Evolutionary conservation across 2,329 filamentous ascomycete genomes (phyloP).

Genomic region (Chrysoporthe cubensis): DNA sequence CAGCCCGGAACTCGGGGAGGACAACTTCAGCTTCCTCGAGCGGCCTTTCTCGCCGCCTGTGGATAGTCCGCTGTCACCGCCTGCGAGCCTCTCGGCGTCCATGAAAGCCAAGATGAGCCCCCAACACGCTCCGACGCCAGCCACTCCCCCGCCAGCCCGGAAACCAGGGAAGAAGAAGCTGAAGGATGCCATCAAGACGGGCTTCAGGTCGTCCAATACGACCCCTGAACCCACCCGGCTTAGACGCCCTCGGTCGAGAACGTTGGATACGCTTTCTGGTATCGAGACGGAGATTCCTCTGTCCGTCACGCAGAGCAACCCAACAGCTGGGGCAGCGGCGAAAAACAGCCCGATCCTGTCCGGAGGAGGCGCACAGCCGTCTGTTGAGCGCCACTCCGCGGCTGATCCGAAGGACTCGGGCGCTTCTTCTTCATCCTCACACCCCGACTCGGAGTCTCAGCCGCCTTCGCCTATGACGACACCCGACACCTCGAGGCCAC

Average conservation of each 20-base stretch:
- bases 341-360: neutral
- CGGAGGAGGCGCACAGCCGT: neutral
- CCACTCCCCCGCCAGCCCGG: slow-evolving; percentile 10
- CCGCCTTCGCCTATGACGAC: slow-evolving; percentile 45
- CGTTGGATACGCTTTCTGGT: slow-evolving; percentile 23
- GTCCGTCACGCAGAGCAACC: slow-evolving; percentile 6
- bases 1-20: slow-evolving; percentile 11
- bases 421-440: slow-evolving; percentile 47
- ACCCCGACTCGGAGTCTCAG: slow-evolving; percentile 42
- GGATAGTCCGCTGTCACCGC: slow-evolving; percentile 22
- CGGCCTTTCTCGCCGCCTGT: slow-evolving; percentile 25
- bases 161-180: slow-evolving; percentile 23
- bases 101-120: slow-evolving; percentile 37
- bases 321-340: neutral
- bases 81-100: slow-evolving; percentile 34
- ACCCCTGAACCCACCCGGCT: slow-evolving; percentile 1
- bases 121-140: slow-evolving; percentile 17
- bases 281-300: slow-evolving; percentile 11
- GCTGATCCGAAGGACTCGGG: slow-evolving; percentile 40
- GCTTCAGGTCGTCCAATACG: slow-evolving; percentile 19
- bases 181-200: slow-evolving; percentile 29
- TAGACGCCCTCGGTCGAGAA: slow-evolving; percentile 15
- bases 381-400: slow-evolving; percentile 16
- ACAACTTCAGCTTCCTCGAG: slow-evolving; percentile 27
- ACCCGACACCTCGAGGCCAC: slow-evolving; percentile 48